Evolutionary conservation across 1,284 basidiomycete species (phyloP).

Genomic region (Pseudozyma tsukubaensis): DNA sequence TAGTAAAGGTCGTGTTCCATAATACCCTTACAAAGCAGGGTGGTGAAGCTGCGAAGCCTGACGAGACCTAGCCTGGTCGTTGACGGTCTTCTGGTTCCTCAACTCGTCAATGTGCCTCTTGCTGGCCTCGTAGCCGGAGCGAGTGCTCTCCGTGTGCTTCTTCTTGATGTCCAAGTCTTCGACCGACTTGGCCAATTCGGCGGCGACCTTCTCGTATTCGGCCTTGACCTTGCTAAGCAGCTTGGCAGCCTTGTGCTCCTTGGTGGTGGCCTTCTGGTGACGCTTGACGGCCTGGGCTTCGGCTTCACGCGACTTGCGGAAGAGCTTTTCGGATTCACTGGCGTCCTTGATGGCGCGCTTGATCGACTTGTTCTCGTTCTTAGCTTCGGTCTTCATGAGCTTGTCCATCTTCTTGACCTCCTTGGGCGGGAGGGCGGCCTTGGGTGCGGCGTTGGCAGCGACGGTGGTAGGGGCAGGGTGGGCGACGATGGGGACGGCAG

Average conservation of each 20-base stretch:
- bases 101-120: conserved; percentile 56
- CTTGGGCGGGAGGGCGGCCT: conserved; percentile 47
- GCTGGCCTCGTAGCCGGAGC: conserved; percentile 47
- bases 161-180: conserved; percentile 65
- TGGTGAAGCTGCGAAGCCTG: conserved; percentile 48
- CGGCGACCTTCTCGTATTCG: conserved; percentile 54
- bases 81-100: conserved; percentile 53
- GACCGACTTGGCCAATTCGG: conserved; percentile 54
- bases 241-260: conserved; percentile 62
- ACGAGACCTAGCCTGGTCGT: conserved; percentile 54
- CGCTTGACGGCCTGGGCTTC: conserved; percentile 57
- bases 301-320: conserved; percentile 60
- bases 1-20: too few species aligned
- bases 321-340: conserved; percentile 51
- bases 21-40: neutral
- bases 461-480: conserved; percentile 28
- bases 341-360: conserved; percentile 61
- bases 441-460: conserved; percentile 26
- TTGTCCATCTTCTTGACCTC: conserved; percentile 64
- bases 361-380: conserved; percentile 60
- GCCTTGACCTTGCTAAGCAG: conserved; percentile 54
- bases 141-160: conserved; percentile 53
- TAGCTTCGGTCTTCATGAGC: conserved; percentile 62
- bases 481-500: conserved; percentile 14
- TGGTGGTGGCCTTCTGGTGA: conserved; percentile 55